Evolutionary conservation across 148 eudicot genomes (phyloP), one percentile per base, ranked within the genome.

Genomic region (Camellia japonica): DNA sequence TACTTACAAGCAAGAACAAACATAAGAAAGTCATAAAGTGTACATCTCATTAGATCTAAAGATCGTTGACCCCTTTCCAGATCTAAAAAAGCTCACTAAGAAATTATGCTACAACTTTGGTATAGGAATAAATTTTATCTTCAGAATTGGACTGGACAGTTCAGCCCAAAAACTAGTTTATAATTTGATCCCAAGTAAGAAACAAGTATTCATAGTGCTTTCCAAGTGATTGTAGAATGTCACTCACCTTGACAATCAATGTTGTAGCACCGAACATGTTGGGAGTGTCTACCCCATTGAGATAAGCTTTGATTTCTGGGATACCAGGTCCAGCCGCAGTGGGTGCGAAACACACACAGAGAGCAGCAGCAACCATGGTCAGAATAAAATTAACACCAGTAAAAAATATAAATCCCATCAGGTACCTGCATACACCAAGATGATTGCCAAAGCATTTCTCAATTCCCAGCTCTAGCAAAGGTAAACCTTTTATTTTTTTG

Each of bases 251-350:
- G 66, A 94, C 98, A 64, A 94, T 77, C 80, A 94, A 74, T 19
- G 96, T 92, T 78, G 98, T 89, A 42, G 94, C 94, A 75, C 98
- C 98, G 83, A 82, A 94, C 96, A 94, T 92, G 69, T 92, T 79
- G 56, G 98, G 98, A 10, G 98, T 94, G 79, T 94, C 96, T 58
- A 93, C 87, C 74, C 98, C 96, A 76, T 94, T 94, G 30, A 94
- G 93, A 79, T 94, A 92, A 56, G 98, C 98, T 86, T 94, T 94
- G 60, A 94, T 94, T 79, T 94, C 98, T 7, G 98, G 96, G 46
- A 91, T 91, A 10, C 98, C 98, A 71, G 98, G 98, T 68, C 98
- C 98, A 70, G 98, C 98, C 5, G 96, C 98, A 38, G 96, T 92
- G 51, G 98, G 98, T 73, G 98, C 98, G 66, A 94, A 94, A 42